A percentile compares a stretch with the other conserved stretches of the same genome.
phyloP scores from a whole-genome alignment of 2,329 filamentous ascomycete genomes.

The Trichophyton equinum region DNA sequence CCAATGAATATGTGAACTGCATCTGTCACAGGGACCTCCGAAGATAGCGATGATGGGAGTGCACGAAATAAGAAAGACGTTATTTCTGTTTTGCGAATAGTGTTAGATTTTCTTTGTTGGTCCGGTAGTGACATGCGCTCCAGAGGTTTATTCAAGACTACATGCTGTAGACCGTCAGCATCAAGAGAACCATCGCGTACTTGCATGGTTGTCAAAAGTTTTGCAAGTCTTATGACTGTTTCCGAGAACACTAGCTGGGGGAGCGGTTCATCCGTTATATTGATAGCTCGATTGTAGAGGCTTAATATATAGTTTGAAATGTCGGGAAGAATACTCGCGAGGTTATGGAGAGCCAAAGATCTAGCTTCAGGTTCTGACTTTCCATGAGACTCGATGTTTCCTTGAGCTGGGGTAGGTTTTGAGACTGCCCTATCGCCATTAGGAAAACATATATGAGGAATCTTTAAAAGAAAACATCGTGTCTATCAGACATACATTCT shows the following conservation, averaged over 20 bases:
- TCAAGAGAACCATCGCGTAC: slow-evolving; percentile 40
- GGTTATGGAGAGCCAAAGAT: slow-evolving; percentile 35
- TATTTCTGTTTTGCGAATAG: slow-evolving; percentile 51
- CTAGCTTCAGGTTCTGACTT: slow-evolving; percentile 37
- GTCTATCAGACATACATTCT: background rate
- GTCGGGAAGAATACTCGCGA: slow-evolving; percentile 44
- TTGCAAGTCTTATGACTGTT: slow-evolving; percentile 43
- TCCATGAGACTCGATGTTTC: slow-evolving; percentile 26
- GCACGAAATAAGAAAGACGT: slow-evolving; percentile 54
- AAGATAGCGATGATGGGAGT: slow-evolving; percentile 49
- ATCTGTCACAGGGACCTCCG: slow-evolving; percentile 60
- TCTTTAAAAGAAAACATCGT: slow-evolving; percentile 23
- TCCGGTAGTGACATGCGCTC: slow-evolving; percentile 23
- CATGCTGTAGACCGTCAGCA: slow-evolving; percentile 43
- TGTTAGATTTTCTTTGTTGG: slow-evolving; percentile 24
- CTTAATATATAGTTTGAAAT: slow-evolving; percentile 45
- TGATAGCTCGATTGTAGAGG: slow-evolving; percentile 42
- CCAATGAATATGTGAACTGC: slow-evolving; percentile 69
- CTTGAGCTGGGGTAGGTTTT: slow-evolving; percentile 31
- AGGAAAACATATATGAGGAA: slow-evolving; percentile 43
- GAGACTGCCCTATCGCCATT: slow-evolving; percentile 36
- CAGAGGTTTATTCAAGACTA: slow-evolving; percentile 43
- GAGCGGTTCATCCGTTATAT: slow-evolving; percentile 41
- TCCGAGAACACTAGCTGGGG: slow-evolving; percentile 45
- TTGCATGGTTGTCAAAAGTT: slow-evolving; percentile 40